A percentile compares a stretch with the other conserved stretches of the same genome.
Evolutionary conservation across 2,329 filamentous ascomycete genomes (phyloP).

Genomic region (Monosporascus cannonballus): DNA sequence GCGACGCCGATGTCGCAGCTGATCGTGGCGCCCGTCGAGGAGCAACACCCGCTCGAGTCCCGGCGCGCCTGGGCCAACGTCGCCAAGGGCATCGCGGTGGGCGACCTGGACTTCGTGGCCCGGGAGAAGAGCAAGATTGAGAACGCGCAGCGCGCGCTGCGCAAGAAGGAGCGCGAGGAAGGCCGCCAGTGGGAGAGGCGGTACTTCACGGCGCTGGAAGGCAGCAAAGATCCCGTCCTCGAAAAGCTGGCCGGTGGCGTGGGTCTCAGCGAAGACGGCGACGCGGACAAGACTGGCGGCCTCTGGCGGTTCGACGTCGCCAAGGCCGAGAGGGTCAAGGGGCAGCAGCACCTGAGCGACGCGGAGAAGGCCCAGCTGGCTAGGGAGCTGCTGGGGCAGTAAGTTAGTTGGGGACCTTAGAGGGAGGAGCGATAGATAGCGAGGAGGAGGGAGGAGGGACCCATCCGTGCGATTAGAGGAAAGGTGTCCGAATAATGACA

Average conservation of each 20-base stretch:
- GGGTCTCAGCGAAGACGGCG: conserved; percentile 44
- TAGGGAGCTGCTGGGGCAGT: conserved; percentile 26
- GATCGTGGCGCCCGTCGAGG: conserved; percentile 45
- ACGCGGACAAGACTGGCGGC: conserved; percentile 55
- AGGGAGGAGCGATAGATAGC: neutral
- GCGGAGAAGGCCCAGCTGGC: conserved; percentile 34
- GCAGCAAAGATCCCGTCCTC: conserved; percentile 36
- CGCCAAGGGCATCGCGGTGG: conserved; percentile 61
- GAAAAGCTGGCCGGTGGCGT: conserved; percentile 37
- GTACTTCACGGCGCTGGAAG: conserved; percentile 61
- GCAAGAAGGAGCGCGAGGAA: conserved; percentile 47
- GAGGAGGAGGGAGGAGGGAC: neutral
- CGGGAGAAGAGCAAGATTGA: conserved; percentile 75
- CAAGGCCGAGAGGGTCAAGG: conserved; percentile 38
- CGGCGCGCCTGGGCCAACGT: conserved; percentile 76
- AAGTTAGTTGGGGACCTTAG: neutral
- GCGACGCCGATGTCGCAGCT: conserved; percentile 19
- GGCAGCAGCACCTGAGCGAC: conserved; percentile 20
- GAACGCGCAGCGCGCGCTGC: conserved; percentile 70
- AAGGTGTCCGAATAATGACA: too few relatives aligned
- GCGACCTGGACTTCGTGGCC: conserved; percentile 68
- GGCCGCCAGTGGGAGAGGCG: conserved; percentile 72
- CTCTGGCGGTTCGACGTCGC: conserved; percentile 50
- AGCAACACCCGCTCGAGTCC: conserved; percentile 76
- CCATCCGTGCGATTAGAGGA: neutral